phyloP scores from a whole-genome alignment of 441 rosid species.

The Erysimum pusillum region DNA sequence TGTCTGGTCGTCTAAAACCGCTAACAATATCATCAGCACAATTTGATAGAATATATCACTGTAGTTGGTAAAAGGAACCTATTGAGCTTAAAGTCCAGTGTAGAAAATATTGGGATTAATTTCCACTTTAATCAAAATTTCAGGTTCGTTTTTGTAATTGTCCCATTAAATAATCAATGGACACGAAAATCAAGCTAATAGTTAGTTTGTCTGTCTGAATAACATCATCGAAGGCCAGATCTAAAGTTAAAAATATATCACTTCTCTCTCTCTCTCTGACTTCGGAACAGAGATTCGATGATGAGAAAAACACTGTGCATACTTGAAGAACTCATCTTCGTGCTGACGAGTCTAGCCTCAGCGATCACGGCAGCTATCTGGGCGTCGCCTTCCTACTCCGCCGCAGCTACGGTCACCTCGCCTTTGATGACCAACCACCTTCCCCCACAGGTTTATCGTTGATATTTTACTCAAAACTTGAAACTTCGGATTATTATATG shows the following conservation, averaged over 20 bases:
- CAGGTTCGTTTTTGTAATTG: neutral
- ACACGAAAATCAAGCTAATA: neutral
- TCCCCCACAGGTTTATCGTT: constrained; percentile 28
- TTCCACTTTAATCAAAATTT: neutral
- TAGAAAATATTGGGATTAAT: neutral
- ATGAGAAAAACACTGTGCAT: constrained; percentile 38
- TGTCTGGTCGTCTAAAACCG: neutral
- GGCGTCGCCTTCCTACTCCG: constrained; percentile 5
- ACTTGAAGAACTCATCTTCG: constrained; percentile 41
- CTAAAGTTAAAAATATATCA: neutral
- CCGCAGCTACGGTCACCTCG: neutral
- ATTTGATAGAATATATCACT: neutral
- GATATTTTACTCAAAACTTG: neutral
- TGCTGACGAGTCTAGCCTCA: constrained; percentile 30
- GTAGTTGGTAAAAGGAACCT: neutral
- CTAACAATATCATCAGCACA: neutral
- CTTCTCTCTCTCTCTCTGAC: constrained; percentile 7
- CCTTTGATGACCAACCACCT: constrained; percentile 28
- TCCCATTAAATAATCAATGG: constrained; percentile 10
- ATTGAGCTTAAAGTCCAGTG: neutral
- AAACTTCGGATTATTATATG: neutral
- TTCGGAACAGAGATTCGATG: neutral
- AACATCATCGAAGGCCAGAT: constrained; percentile 9
- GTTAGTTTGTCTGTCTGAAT: constrained; percentile 6
- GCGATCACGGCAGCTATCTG: constrained; percentile 28